A percentile compares a stretch with the other conserved stretches of the same genome.
Evolutionary conservation across 1,284 basidiomycete species (phyloP).

Genomic region (Thecaphora thlaspeos): DNA sequence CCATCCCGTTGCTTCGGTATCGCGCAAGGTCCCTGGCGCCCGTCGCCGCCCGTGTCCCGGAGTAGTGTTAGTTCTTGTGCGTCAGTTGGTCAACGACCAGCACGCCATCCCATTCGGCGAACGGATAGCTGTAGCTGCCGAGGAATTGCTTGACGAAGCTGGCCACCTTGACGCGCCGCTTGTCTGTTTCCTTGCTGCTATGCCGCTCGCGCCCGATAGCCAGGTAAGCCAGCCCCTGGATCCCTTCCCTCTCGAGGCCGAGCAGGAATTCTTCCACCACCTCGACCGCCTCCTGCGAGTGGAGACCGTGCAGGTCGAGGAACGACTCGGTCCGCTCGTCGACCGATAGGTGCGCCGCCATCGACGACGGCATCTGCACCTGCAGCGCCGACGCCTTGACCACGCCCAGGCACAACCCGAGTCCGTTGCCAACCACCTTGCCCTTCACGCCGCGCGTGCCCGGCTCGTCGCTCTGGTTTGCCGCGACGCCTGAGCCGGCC

Average conservation of each 20-base stretch:
- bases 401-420: slow-evolving; percentile 59
- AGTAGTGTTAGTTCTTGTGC: no score
- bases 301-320: slow-evolving; percentile 63
- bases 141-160: slow-evolving; percentile 84
- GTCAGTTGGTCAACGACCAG: slow-evolving; percentile 85
- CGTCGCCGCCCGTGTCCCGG: no score
- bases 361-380: slow-evolving; percentile 22
- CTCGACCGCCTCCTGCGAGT: slow-evolving; percentile 86
- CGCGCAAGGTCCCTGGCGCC: no score
- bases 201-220: slow-evolving; percentile 95
- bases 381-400: slow-evolving; percentile 23
- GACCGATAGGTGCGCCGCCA: slow-evolving; percentile 64
- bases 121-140: slow-evolving; percentile 80
- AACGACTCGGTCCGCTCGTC: slow-evolving; percentile 67
- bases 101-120: slow-evolving; percentile 85
- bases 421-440: slow-evolving; percentile 72
- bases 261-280: slow-evolving; percentile 83
- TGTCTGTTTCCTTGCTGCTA: slow-evolving; percentile 75
- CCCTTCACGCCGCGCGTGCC: slow-evolving; percentile 75
- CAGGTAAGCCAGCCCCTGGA: slow-evolving; percentile 70
- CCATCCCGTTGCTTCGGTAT: no score
- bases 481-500: slow-evolving; percentile 50
- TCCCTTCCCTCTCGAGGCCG: slow-evolving; percentile 77
- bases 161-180: slow-evolving; percentile 79
- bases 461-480: slow-evolving; percentile 71